Base-by-base conservation (phyloP, 768 basidiomycete species). In the Candolleomyces efflorescens region DNA sequence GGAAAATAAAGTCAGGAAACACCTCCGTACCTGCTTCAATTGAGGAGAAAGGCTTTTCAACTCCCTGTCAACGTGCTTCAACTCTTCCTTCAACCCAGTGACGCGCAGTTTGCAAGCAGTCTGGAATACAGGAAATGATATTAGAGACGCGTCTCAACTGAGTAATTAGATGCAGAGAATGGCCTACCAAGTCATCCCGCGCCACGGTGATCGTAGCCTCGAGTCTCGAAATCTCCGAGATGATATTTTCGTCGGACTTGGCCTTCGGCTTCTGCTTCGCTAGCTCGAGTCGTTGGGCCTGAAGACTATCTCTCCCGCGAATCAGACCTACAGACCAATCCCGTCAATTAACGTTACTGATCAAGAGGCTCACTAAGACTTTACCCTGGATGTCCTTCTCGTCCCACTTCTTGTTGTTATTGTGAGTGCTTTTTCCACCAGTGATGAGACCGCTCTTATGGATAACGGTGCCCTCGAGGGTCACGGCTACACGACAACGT, bases 391-490 rank as follows among this genome's bases (percentile, higher is more conserved):
- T 82, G 63, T 97, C 94, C 64, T 89, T 90, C 69, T 98, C 96
- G 59, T 96, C 92, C 89, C 94, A 98, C 67, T 92, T 94, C 74
- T 91, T 90, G 41, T 80, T 81, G n/a, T 71, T 85, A 47, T 77
- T 80, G 60, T 88, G 87, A 0, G 87, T 82, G 64, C 92, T 92
- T 49, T 85, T 79, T 24, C 97, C 97, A 74, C 97, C 97, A 36
- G 97, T 99, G 68, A 99, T 98, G 48, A 96, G 75, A 60, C 97
- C 97, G 63, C 92, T 94, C 76, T 95, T 95, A 71, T 99, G 97
- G 48, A 99, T 98, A 59, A 99, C 78, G 2, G 95, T 98, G 0
- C 97, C 97, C 45, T 98, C 95, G 44, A 99, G 76, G 0, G 97
- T 97, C 20, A 99, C 97, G 59, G 95, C 97, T 95, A 57, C 11